Base-by-base conservation (phyloP, 2,329 filamentous ascomycete genomes). In the Xylaria sp. region DNA sequence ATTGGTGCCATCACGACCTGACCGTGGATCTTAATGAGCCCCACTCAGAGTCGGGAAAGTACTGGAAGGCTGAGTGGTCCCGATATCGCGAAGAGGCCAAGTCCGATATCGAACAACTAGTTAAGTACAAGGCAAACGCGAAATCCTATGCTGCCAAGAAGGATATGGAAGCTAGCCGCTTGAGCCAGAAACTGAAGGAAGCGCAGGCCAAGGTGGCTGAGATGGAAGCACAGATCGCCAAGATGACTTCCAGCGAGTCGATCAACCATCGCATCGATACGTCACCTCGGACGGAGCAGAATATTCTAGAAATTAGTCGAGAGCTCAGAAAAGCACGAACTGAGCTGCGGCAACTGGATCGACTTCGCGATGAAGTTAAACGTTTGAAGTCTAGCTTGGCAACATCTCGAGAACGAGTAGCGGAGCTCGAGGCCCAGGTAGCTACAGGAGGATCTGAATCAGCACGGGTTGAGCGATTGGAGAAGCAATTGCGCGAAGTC, bases 131-230 rank as follows among this genome's bases (percentile, higher is more conserved):
- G 82, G 88, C 92, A 76, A 84, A 93, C 70, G 91, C 92, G 66
- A 94, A 93, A 80, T 90, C 89, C 64, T 94, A 91, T 76, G 92
- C 92, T 51, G 90, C 90, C 77, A 88, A 91, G 80, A 94, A 94
- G 79, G 92, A 95, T 75, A 83, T 85, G 20, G 90, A 94, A 78
- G 90, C 90, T 26, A 85, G 87, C 31, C 86, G 91, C 65, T 80
- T 94, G 59, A 85, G 86, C 26, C 87, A 89, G 68, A 87, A 89
- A 74, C 84, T 95, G 42, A 86, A 86, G 68, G 88, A 91, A 67
- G 91, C 93, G 76, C 89, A 90, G 71, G 84, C 86, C 70, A 91
- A 87, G 75, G 88, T 91, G 31, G 81, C 84, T 36, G 80, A 84
- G 63, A 89, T 93, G 82, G 91, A 94, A 77, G 83, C 84, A 67